Evolutionary conservation across 2,329 filamentous ascomycete species (phyloP).

Genomic region (Rutstroemia sp.): DNA sequence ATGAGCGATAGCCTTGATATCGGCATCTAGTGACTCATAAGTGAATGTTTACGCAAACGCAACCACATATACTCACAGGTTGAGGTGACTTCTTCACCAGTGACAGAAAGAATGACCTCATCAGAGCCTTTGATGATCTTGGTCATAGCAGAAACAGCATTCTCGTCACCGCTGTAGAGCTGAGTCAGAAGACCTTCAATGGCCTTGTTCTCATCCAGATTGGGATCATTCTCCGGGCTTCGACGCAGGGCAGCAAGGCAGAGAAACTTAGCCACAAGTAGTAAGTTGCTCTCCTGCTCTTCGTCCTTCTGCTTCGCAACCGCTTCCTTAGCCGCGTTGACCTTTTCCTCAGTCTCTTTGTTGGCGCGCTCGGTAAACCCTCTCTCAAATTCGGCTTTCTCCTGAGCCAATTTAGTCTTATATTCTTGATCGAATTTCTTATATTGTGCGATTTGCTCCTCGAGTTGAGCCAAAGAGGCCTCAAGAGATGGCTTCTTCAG

Average conservation of each 20-base stretch:
- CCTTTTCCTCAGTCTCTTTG: conserved; percentile 39
- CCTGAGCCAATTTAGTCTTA: conserved; percentile 49
- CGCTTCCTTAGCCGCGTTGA: conserved; percentile 38
- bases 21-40: conserved; percentile 38
- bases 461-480: conserved; percentile 58
- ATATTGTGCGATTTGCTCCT: conserved; percentile 68
- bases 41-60: not conserved
- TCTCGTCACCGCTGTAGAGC: conserved; percentile 72
- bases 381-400: conserved; percentile 56
- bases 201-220: conserved; percentile 66
- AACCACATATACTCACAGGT: conserved; percentile 53
- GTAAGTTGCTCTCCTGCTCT: conserved; percentile 54
- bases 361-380: conserved; percentile 42
- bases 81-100: conserved; percentile 56
- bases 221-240: conserved; percentile 54
- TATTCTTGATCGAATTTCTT: conserved; percentile 71
- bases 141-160: conserved; percentile 65
- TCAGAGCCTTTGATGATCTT: conserved; percentile 68
- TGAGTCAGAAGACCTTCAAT: conserved; percentile 73
- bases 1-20: conserved; percentile 48
- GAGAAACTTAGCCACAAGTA: conserved; percentile 72
- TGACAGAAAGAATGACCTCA: conserved; percentile 58
- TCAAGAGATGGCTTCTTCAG: conserved; percentile 70
- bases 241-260: conserved; percentile 71
- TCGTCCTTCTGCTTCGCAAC: conserved; percentile 41